Percentiles rank a stretch among this genome's conserved stretches.
These are phyloP conservation scores for Isatis tinctoria DNA, from an alignment of 345 rosid species.

Conservation along the genomic window DNA sequence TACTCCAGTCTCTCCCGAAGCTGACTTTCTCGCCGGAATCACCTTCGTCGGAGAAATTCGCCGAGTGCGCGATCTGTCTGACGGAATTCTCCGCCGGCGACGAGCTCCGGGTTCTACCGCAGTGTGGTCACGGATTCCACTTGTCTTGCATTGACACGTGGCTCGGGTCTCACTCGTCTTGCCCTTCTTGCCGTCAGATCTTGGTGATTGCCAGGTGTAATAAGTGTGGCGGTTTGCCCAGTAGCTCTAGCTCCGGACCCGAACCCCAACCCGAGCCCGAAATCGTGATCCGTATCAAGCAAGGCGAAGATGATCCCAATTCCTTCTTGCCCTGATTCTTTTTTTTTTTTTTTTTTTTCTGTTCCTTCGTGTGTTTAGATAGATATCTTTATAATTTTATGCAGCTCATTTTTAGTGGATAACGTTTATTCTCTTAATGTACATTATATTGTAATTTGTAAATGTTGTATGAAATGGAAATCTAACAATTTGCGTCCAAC, in stretches of 20 bases:
- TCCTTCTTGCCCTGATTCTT: slow-evolving; percentile 48
- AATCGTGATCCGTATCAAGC: slow-evolving; percentile 22
- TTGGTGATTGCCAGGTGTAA: slow-evolving; percentile 57
- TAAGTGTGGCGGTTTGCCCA: slow-evolving; percentile 66
- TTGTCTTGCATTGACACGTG: slow-evolving; percentile 86
- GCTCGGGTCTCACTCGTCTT: slow-evolving; percentile 90
- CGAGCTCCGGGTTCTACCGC: slow-evolving; percentile 74
- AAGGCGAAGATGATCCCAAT: slow-evolving; percentile 48
- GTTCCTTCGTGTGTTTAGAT: not conserved
- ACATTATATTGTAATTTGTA: slow-evolving; percentile 25
- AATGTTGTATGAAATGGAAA: slow-evolving; percentile 6
- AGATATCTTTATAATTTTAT: not conserved
- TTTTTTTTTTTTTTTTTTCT: not conserved
- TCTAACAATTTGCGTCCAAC: not conserved
- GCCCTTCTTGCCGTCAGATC: slow-evolving; percentile 91
- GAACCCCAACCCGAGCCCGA: slow-evolving; percentile 17
- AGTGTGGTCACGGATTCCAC: slow-evolving; percentile 93
- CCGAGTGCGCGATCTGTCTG: slow-evolving; percentile 84
- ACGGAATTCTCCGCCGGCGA: slow-evolving; percentile 70
- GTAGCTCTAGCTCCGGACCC: slow-evolving; percentile 34
- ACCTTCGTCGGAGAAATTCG: slow-evolving; percentile 34
- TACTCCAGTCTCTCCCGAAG: slow-evolving; percentile 77
- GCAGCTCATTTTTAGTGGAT: slow-evolving; percentile 17
- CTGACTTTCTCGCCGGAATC: slow-evolving; percentile 50
- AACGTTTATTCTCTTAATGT: slow-evolving; percentile 11